These are phyloP conservation scores for Lipomyces yamanashiensis DNA, from an alignment of 805 yeast genomes.

Conservation along the genomic window DNA sequence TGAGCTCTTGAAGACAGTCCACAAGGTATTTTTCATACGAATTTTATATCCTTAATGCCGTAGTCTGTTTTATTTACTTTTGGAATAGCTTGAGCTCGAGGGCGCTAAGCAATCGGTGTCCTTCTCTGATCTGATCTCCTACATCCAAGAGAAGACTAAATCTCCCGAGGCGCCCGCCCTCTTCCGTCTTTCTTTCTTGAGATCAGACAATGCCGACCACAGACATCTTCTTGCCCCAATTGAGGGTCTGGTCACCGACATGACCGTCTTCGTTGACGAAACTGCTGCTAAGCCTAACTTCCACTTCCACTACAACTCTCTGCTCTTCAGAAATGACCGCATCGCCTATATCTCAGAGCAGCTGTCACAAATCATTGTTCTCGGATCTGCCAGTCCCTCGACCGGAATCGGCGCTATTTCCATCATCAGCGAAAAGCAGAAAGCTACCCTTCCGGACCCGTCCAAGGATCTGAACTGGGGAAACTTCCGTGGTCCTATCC, in stretches of 20 bases:
- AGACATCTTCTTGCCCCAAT: conserved; percentile 28
- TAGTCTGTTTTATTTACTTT: conserved; percentile 40
- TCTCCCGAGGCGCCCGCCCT: conserved; percentile 65
- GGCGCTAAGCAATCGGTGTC: conserved; percentile 50
- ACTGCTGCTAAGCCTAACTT: conserved; percentile 42
- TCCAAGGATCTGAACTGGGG: conserved; percentile 86
- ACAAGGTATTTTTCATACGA: conserved; percentile 39
- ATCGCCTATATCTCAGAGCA: conserved; percentile 74
- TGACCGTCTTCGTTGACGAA: conserved; percentile 56
- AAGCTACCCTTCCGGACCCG: conserved; percentile 77
- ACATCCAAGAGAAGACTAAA: conserved; percentile 55
- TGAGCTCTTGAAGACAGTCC: conserved; percentile 56
- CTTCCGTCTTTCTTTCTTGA: conserved; percentile 51
- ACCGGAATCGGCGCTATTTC: conserved; percentile 62
- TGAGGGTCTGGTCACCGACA: conserved; percentile 53
- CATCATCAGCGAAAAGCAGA: conserved; percentile 71
- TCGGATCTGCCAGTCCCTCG: conserved; percentile 43
- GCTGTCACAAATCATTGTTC: conserved; percentile 56
- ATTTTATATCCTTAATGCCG: neutral
- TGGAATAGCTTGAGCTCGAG: conserved; percentile 25
- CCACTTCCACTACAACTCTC: conserved; percentile 67
- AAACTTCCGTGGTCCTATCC: conserved; percentile 92
- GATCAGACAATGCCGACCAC: conserved; percentile 17
- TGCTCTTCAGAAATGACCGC: conserved; percentile 73
- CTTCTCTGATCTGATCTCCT: conserved; percentile 60